Percentiles rank a stretch among this genome's conserved stretches.
These are phyloP conservation scores for Fusarium secorum DNA, from an alignment of 2,329 filamentous ascomycete species.

Conservation along the genomic window DNA sequence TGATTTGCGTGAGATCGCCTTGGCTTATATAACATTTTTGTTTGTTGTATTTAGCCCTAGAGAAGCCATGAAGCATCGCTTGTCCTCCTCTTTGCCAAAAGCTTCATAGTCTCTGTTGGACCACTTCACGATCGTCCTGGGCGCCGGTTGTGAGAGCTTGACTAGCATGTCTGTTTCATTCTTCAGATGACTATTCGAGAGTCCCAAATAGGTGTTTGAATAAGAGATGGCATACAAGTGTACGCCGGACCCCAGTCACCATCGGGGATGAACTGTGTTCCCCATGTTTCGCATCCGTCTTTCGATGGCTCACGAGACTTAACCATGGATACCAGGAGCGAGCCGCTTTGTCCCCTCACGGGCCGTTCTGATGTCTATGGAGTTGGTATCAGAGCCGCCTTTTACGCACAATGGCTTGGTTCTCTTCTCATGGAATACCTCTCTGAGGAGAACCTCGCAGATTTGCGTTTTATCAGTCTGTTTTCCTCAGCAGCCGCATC, in stretches of 20 bases:
- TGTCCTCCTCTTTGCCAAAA: constrained; percentile 11
- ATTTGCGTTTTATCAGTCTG: constrained; percentile 46
- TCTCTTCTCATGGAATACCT: constrained; percentile 45
- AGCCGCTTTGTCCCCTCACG: constrained; percentile 36
- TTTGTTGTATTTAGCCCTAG: background rate
- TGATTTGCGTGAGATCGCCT: too few relatives aligned
- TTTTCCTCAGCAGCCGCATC: constrained; percentile 43
- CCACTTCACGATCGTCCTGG: constrained; percentile 13
- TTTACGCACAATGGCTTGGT: constrained; percentile 50
- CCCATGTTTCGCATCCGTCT: background rate
- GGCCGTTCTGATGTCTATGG: constrained; percentile 47
- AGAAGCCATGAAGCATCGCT: background rate
- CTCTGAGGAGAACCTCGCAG: constrained; percentile 40
- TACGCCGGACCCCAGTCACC: constrained; percentile 17
- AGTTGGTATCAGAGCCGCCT: constrained; percentile 46
- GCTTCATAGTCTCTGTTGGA: constrained; percentile 8
- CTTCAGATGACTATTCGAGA: background rate
- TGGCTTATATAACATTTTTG: accelerated
- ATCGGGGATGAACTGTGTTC: background rate
- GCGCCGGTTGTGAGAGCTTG: constrained; percentile 8
- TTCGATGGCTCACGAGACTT: background rate
- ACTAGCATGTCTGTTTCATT: background rate
- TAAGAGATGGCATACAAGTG: constrained; percentile 34
- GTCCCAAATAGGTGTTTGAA: background rate
- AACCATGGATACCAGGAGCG: background rate